Evolutionary conservation across 148 eudicot species (phyloP).

Genomic region (Rhododendron molle): DNA sequence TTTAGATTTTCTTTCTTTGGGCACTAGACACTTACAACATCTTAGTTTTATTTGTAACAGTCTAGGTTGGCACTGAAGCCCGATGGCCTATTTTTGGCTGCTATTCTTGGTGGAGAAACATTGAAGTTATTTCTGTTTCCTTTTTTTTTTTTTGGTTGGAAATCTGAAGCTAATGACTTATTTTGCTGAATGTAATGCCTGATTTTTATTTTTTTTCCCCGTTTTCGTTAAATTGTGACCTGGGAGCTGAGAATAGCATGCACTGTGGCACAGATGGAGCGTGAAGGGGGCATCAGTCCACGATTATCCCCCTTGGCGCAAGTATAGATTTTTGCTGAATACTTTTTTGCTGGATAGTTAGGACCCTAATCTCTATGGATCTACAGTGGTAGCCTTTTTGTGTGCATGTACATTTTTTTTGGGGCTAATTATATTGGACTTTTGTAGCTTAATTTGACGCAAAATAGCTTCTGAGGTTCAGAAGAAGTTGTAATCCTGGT

Average conservation of each 20-base stretch:
- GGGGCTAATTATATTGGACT: neutral
- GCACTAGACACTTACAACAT: slow-evolving; percentile 3
- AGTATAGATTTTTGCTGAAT: slow-evolving; percentile 30
- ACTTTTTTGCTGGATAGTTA: neutral
- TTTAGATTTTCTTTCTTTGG: neutral
- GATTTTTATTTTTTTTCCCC: neutral
- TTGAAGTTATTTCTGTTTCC: slow-evolving; percentile 46
- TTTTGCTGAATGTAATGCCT: slow-evolving; percentile 10
- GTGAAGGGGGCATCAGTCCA: slow-evolving; percentile 98
- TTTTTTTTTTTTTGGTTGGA: neutral
- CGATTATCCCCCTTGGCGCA: slow-evolving; percentile 96
- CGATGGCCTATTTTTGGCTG: slow-evolving; percentile 94
- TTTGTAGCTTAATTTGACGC: neutral
- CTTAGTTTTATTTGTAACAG: slow-evolving; percentile 40
- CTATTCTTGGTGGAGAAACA: slow-evolving; percentile 96
- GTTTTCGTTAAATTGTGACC: slow-evolving; percentile 21
- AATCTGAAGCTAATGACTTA: neutral
- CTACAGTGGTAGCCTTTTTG: neutral
- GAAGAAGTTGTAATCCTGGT: slow-evolving; percentile 2
- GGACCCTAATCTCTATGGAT: neutral
- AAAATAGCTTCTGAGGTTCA: neutral
- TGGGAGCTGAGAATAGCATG: slow-evolving; percentile 97
- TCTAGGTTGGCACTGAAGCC: slow-evolving; percentile 86
- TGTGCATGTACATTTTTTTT: neutral
- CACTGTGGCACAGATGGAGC: slow-evolving; percentile 97